Evolutionary conservation across 2,329 filamentous ascomycete genomes (phyloP).

Genomic region (Scolecobasidium constrictum): DNA sequence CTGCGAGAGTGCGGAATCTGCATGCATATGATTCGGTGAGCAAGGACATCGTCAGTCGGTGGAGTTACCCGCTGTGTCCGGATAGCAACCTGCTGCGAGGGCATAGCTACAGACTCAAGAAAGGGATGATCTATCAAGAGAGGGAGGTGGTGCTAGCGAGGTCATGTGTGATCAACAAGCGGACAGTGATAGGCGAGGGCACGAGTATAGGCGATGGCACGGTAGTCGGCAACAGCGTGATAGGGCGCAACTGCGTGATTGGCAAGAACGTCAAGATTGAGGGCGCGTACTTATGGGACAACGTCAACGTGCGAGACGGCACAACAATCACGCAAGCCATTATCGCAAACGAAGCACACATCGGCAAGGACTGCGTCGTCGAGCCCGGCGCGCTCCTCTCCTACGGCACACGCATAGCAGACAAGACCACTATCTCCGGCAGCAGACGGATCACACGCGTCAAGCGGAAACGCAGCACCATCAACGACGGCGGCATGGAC

Average conservation of each 20-base stretch:
- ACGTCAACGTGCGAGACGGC: constrained; percentile 65
- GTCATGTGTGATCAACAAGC: constrained; percentile 57
- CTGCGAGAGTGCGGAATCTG: constrained; percentile 74
- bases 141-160: constrained; percentile 63
- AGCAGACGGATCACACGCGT: constrained; percentile 34
- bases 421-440: constrained; percentile 39
- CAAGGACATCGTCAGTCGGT: constrained; percentile 74
- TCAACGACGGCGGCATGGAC: constrained; percentile 21
- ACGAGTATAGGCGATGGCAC: constrained; percentile 65
- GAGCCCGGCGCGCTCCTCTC: constrained; percentile 68
- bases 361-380: constrained; percentile 63
- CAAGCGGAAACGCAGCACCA: constrained; percentile 34
- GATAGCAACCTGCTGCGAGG: constrained; percentile 75
- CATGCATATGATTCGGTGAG: constrained; percentile 84
- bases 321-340: constrained; percentile 61
- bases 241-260: constrained; percentile 78
- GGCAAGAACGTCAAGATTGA: constrained; percentile 72
- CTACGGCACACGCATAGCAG: constrained; percentile 61
- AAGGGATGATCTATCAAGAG: constrained; percentile 66
- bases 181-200: constrained; percentile 64
- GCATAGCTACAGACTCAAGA: constrained; percentile 63
- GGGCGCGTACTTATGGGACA: constrained; percentile 81
- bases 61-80: constrained; percentile 81
- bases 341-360: constrained; percentile 57
- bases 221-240: constrained; percentile 61